Percentiles rank a stretch among this genome's conserved stretches.
Conservation (phyloP, 371 early-diverging fungal species). For the Basidiobolus meristosporus region DNA sequence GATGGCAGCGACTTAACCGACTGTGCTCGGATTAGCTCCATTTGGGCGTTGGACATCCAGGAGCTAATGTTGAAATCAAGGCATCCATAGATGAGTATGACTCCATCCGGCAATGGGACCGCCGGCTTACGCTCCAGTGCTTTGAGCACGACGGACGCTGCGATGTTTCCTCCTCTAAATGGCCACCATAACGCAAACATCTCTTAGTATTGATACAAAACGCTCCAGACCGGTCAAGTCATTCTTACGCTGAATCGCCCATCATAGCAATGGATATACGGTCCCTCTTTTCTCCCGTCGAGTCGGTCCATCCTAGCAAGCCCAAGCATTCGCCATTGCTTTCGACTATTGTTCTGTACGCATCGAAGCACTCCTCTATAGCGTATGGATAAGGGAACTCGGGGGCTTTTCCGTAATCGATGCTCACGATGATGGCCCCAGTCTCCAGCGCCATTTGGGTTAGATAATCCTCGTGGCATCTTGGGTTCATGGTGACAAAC, state of each 20-base stretch:
- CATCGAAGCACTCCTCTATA: constrained; percentile 84
- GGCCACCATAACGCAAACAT: constrained; percentile 24
- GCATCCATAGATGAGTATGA: constrained; percentile 80
- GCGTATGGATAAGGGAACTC: constrained; percentile 88
- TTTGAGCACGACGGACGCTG: constrained; percentile 42
- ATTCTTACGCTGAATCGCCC: constrained; percentile 96
- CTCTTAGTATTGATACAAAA: neutral
- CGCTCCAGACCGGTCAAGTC: too few relatives aligned
- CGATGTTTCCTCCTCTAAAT: constrained; percentile 70
- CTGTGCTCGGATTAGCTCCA: constrained; percentile 38
- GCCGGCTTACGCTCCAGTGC: constrained; percentile 27
- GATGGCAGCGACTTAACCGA: constrained; percentile 19
- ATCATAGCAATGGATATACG: constrained; percentile 39
- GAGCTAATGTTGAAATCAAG: constrained; percentile 75
- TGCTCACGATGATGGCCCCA: constrained; percentile 42
- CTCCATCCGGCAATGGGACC: constrained; percentile 35
- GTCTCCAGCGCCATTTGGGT: constrained; percentile 46
- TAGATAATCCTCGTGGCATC: constrained; percentile 50
- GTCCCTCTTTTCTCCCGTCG: too few relatives aligned
- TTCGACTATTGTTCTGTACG: constrained; percentile 43
- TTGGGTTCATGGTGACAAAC: constrained; percentile 57
- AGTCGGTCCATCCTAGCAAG: constrained; percentile 28
- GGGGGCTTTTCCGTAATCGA: constrained; percentile 91
- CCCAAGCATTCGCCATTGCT: constrained; percentile 54
- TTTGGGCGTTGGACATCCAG: constrained; percentile 65